These are phyloP conservation scores for Phytophthora cryptogea DNA, from an alignment of 352 stramenopile genomes.

Conservation along the genomic window DNA sequence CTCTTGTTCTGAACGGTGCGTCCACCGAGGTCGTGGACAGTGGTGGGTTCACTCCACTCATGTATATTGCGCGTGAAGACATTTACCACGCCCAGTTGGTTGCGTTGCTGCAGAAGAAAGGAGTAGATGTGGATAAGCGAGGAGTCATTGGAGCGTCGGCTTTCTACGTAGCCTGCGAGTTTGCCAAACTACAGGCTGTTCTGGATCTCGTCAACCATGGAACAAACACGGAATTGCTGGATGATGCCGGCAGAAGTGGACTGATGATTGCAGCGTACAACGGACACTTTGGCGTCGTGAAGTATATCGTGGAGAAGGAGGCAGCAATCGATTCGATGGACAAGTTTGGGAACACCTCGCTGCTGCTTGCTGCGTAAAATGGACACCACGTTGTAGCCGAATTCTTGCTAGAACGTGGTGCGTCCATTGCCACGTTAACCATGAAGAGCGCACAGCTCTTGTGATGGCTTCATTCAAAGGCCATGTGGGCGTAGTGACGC, in stretches of 20 bases:
- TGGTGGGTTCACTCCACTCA: too few relatives aligned
- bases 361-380: neutral
- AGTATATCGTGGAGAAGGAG: conserved; percentile 4
- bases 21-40: too few relatives aligned
- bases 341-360: neutral
- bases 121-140: conserved; percentile 5
- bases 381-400: neutral
- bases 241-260: too few relatives aligned
- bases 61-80: too few relatives aligned
- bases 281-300: neutral
- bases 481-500: neutral
- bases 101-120: conserved; percentile 2
- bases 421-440: neutral
- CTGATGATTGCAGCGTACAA: too few relatives aligned
- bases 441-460: neutral
- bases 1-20: too few relatives aligned
- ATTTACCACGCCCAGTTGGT: conserved; percentile 1
- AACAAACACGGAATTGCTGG: too few relatives aligned
- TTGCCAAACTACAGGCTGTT: neutral
- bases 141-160: conserved; percentile 1
- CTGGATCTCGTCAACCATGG: too few relatives aligned
- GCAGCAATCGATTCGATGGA: neutral
- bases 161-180: conserved; percentile 12
- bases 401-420: neutral
- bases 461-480: neutral